Conservation (phyloP, 306 rosid genomes). For the Cicer yamashitae region DNA sequence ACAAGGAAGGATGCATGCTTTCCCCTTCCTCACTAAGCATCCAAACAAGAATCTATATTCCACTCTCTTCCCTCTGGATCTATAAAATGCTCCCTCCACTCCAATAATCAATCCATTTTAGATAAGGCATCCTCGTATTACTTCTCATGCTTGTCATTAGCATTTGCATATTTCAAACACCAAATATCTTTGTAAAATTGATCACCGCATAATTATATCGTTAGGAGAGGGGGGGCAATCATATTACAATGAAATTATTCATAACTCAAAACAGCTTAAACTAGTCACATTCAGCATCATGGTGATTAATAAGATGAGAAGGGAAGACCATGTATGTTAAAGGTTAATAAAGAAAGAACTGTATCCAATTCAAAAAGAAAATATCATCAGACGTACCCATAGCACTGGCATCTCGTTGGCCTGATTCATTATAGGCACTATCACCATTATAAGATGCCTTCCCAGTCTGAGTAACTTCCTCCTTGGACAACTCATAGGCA, state of each 20-base stretch:
- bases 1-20: slow-evolving; percentile 22
- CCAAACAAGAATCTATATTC: slow-evolving; percentile 23
- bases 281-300: slow-evolving; percentile 30
- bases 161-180: slow-evolving; percentile 19
- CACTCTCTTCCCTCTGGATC: slow-evolving; percentile 30
- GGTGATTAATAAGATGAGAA: neutral
- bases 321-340: slow-evolving; percentile 29
- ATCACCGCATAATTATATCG: slow-evolving; percentile 30
- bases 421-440: slow-evolving; percentile 59
- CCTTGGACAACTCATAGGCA: slow-evolving; percentile 67
- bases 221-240: slow-evolving; percentile 2
- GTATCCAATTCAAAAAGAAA: neutral
- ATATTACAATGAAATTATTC: slow-evolving; percentile 31
- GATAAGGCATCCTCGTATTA: slow-evolving; percentile 11
- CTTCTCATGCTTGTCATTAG: slow-evolving; percentile 24
- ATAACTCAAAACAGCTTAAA: slow-evolving; percentile 31
- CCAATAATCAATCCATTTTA: slow-evolving; percentile 29
- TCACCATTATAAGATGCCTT: slow-evolving; percentile 69
- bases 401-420: slow-evolving; percentile 55
- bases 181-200: slow-evolving; percentile 28
- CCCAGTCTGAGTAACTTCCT: slow-evolving; percentile 73
- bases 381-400: slow-evolving; percentile 52
- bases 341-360: slow-evolving; percentile 31
- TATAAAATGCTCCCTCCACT: slow-evolving; percentile 14
- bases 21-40: slow-evolving; percentile 17